Evolutionary conservation across 306 rosid genomes (phyloP).

Genomic region (Vigna unguiculata): DNA sequence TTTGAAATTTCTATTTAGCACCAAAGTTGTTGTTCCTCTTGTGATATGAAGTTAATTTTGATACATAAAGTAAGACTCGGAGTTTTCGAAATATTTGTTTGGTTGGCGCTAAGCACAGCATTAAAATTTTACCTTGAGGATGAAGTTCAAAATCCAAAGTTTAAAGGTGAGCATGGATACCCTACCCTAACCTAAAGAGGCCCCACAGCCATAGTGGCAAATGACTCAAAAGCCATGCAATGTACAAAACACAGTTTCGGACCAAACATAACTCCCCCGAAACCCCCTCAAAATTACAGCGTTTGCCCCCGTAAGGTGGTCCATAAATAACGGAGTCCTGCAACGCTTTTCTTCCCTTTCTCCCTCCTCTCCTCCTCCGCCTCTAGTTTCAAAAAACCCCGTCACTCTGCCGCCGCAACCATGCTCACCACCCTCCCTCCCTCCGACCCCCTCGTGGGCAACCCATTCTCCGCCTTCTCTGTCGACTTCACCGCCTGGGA

Average conservation of each 20-base stretch:
- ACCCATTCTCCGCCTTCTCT: slow-evolving; percentile 58
- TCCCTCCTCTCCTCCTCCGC: slow-evolving; percentile 56
- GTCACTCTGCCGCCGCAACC: slow-evolving; percentile 35
- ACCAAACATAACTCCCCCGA: slow-evolving; percentile 46
- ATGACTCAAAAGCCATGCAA: slow-evolving; percentile 72
- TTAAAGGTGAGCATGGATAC: neutral
- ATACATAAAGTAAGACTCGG: too few relatives aligned
- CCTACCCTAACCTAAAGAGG: slow-evolving; percentile 27
- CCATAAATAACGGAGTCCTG: slow-evolving; percentile 62
- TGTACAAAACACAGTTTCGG: neutral
- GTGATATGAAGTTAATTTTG: too few relatives aligned
- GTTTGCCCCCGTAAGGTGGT: neutral
- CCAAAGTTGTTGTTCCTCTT: too few relatives aligned
- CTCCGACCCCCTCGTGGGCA: slow-evolving; percentile 52
- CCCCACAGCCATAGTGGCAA: slow-evolving; percentile 61
- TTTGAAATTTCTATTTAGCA: too few relatives aligned
- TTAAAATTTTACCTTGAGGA: neutral
- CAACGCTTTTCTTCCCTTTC: slow-evolving; percentile 87
- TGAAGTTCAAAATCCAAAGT: slow-evolving; percentile 52
- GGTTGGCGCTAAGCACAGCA: too few relatives aligned
- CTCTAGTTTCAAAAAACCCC: slow-evolving; percentile 33
- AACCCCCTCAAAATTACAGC: neutral
- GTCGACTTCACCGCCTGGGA: slow-evolving; percentile 62
- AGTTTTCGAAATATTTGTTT: too few relatives aligned
- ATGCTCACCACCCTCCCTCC: slow-evolving; percentile 68